A percentile compares a stretch with the other conserved stretches of the same genome.
Evolutionary conservation across 176 grass and related monocot genomes (phyloP).

Genomic region (Oropetium thomaeum): DNA sequence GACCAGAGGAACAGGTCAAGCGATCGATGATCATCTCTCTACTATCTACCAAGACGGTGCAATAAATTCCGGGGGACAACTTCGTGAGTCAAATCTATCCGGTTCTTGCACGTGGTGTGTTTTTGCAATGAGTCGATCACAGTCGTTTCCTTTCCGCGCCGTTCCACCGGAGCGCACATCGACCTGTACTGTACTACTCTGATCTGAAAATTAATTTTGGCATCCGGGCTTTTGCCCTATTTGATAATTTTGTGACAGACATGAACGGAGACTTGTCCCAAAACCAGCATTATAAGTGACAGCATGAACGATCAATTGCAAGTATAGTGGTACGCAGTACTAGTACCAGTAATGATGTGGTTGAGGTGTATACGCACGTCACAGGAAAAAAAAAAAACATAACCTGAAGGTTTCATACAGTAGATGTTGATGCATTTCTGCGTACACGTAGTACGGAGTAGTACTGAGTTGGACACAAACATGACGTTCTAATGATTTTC

Average conservation of each 20-base stretch:
- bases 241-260: neutral
- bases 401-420: neutral
- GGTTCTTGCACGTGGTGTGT: conserved; percentile 29
- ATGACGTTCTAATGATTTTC: too few relatives aligned
- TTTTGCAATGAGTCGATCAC: neutral
- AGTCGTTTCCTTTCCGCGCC: neutral
- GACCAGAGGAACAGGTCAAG: neutral
- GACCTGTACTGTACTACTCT: neutral
- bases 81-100: conserved; percentile 14
- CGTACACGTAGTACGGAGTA: too few relatives aligned
- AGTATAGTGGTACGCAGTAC: too few relatives aligned
- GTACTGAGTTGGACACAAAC: neutral
- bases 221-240: too few relatives aligned
- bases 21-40: neutral
- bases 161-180: neutral
- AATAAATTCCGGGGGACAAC: conserved; percentile 31
- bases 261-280: neutral
- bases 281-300: neutral
- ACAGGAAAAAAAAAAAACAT: too few relatives aligned
- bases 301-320: neutral
- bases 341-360: neutral
- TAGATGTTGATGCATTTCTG: neutral
- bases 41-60: conserved; percentile 55
- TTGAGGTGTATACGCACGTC: neutral
- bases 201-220: neutral